Percentiles rank a stretch among this genome's conserved stretches.
Conservation (phyloP, 169 alveolate species). For the Plasmodium blacklocki region DNA sequence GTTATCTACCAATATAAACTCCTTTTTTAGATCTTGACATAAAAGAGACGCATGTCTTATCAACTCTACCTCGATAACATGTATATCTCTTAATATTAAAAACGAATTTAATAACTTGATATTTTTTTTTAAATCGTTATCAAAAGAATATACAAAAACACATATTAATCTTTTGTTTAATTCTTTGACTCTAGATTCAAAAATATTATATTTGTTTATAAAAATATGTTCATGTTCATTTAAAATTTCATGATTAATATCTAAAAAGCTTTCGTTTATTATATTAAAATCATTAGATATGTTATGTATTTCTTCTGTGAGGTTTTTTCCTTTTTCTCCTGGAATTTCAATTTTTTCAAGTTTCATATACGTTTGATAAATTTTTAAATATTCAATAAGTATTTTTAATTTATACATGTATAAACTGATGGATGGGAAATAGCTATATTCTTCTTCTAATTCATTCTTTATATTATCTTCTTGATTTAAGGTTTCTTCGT, state of each 20-base stretch:
- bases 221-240: conserved; percentile 77
- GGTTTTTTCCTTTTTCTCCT: conserved; percentile 66
- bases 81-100: conserved; percentile 51
- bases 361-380: conserved; percentile 67
- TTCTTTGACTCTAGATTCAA: conserved; percentile 54
- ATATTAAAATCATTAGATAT: conserved; percentile 30
- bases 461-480: conserved; percentile 2
- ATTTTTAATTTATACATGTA: conserved; percentile 43
- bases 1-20: conserved; percentile 57
- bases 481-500: too few species aligned
- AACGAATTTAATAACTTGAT: conserved; percentile 51
- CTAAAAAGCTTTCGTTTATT: conserved; percentile 58
- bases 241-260: conserved; percentile 77
- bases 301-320: conserved; percentile 59
- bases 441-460: conserved; percentile 53
- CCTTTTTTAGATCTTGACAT: conserved; percentile 43
- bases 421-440: conserved; percentile 47
- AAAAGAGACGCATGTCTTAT: conserved; percentile 52
- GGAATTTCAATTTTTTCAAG: conserved; percentile 73
- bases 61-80: conserved; percentile 43
- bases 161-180: conserved; percentile 37
- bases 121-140: conserved; percentile 44
- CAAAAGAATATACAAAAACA: conserved; percentile 51
- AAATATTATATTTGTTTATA: conserved; percentile 74
- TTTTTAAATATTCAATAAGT: conserved; percentile 57